Evolutionary conservation across 148 eudicot species (phyloP).

Genomic region (Chenopodium suecicum): DNA sequence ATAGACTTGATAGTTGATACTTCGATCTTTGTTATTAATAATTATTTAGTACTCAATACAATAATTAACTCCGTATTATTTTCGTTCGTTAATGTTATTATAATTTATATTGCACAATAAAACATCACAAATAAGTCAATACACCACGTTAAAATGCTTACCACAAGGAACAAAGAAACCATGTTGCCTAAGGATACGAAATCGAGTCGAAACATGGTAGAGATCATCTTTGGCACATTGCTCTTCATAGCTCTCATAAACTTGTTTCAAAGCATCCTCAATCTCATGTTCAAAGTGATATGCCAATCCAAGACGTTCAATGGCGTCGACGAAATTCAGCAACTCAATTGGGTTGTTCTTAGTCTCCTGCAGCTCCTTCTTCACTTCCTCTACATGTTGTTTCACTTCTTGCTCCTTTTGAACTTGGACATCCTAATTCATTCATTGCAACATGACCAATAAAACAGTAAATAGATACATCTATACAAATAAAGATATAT

Average conservation of each 20-base stretch:
- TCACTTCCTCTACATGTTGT: slow-evolving; percentile 31
- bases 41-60: too few species aligned
- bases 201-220: slow-evolving; percentile 32
- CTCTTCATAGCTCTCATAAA: slow-evolving; percentile 5
- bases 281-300: slow-evolving; percentile 53
- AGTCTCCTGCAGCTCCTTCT: slow-evolving; percentile 19
- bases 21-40: too few species aligned
- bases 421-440: slow-evolving; percentile 7
- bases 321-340: slow-evolving; percentile 36
- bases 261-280: slow-evolving; percentile 21
- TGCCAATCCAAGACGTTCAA: slow-evolving; percentile 49
- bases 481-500: too few species aligned
- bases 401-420: slow-evolving; percentile 22
- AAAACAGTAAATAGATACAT: too few species aligned
- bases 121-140: too few species aligned
- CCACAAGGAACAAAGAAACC: slow-evolving; percentile 27
- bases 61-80: too few species aligned
- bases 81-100: too few species aligned
- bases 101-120: too few species aligned
- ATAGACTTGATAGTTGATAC: too few species aligned
- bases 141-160: background rate
- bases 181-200: slow-evolving; percentile 36
- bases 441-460: too few species aligned
- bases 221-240: slow-evolving; percentile 28
- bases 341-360: slow-evolving; percentile 14